A percentile compares a stretch with the other conserved stretches of the same genome.
phyloP scores from a whole-genome alignment of 371 early-diverging fungal species.

The Syncephalastrum sp. region DNA sequence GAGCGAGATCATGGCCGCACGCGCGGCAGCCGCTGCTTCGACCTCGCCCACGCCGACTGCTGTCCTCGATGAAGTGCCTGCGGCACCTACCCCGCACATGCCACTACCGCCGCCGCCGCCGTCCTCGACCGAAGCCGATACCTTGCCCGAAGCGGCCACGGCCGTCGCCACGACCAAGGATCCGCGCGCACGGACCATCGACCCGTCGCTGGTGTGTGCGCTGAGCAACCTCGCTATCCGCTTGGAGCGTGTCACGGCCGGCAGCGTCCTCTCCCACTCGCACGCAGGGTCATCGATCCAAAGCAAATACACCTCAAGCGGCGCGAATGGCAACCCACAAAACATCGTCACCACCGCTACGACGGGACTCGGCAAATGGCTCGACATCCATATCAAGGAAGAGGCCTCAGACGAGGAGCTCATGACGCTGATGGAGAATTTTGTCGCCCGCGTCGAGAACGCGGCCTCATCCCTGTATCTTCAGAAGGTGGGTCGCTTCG shows the following conservation, averaged over 20 bases:
- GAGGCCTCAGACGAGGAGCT: constrained; percentile 53
- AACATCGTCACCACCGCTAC: constrained; percentile 22
- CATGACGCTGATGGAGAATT: constrained; percentile 44
- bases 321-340: constrained; percentile 3
- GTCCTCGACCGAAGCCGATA: neutral
- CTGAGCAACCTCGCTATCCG: constrained; percentile 40
- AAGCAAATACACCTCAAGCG: constrained; percentile 12
- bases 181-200: constrained; percentile 21
- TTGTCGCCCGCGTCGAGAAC: constrained; percentile 59
- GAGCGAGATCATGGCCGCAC: constrained; percentile 22
- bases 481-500: constrained; percentile 55
- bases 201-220: constrained; percentile 34
- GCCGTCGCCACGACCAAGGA: constrained; percentile 5
- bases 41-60: neutral
- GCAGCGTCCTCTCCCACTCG: constrained; percentile 20
- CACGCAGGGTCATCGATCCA: constrained; percentile 28
- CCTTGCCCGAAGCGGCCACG: constrained; percentile 4
- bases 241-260: constrained; percentile 43
- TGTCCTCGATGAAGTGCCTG: neutral
- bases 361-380: constrained; percentile 21
- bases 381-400: constrained; percentile 21
- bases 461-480: constrained; percentile 59
- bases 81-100: neutral
- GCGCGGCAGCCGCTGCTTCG: constrained; percentile 2
- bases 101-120: neutral